These are phyloP conservation scores for Malassezia pachydermatis DNA, from an alignment of 1,284 basidiomycete genomes.

Conservation along the genomic window DNA sequence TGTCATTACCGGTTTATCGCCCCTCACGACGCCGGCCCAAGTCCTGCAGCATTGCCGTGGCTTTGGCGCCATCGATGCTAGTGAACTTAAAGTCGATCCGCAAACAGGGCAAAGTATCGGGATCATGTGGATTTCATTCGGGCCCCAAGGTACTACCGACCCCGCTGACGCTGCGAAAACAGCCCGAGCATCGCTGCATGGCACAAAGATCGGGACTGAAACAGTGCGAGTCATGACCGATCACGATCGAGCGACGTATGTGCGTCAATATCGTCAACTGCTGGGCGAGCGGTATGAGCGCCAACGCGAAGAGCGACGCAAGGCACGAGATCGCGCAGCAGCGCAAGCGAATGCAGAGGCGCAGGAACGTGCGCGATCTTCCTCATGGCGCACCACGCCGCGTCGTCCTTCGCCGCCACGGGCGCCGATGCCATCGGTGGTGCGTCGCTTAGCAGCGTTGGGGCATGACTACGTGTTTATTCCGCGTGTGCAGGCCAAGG, in stretches of 20 bases:
- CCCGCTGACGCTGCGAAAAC: slow-evolving; percentile 22
- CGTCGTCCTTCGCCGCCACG: not conserved
- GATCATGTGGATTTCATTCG: slow-evolving; percentile 66
- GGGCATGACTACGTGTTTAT: slow-evolving; percentile 28
- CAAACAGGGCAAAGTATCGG: slow-evolving; percentile 72
- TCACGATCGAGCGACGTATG: slow-evolving; percentile 48
- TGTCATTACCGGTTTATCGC: slow-evolving; percentile 63
- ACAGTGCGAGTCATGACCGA: slow-evolving; percentile 38
- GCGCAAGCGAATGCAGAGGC: not conserved
- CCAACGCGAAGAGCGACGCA: not conserved
- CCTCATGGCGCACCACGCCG: not conserved
- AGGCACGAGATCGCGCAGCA: not conserved
- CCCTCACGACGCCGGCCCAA: slow-evolving; percentile 59
- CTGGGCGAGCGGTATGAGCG: slow-evolving; percentile 52
- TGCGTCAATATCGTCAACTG: slow-evolving; percentile 51
- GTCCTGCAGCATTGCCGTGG: slow-evolving; percentile 62
- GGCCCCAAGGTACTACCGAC: slow-evolving; percentile 14
- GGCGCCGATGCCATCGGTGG: not conserved
- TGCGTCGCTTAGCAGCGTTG: slow-evolving; percentile 16
- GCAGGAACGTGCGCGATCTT: not conserved
- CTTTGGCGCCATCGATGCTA: slow-evolving; percentile 61
- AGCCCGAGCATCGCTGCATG: slow-evolving; percentile 21
- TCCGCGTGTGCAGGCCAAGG: slow-evolving; percentile 21
- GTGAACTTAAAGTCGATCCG: slow-evolving; percentile 71
- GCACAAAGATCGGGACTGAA: slow-evolving; percentile 14